phyloP scores from a whole-genome alignment of 202 grass and related monocot species.

The Musa balbisiana region DNA sequence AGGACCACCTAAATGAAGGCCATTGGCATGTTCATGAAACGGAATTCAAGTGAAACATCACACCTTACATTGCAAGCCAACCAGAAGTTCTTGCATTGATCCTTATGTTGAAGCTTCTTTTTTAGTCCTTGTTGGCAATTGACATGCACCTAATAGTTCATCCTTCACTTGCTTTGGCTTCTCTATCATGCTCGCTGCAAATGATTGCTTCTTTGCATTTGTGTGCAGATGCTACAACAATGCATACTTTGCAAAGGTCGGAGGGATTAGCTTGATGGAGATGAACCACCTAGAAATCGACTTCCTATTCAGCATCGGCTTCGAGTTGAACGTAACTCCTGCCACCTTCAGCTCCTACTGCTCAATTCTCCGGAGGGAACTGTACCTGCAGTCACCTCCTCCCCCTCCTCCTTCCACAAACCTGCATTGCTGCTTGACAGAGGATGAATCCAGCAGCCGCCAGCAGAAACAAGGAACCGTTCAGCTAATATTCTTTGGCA shows the following conservation, averaged over 20 bases:
- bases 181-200: too few relatives aligned
- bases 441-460: slow-evolving; percentile 14
- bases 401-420: not conserved
- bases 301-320: slow-evolving; percentile 57
- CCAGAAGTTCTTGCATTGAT: too few relatives aligned
- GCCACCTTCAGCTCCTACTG: slow-evolving; percentile 51
- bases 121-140: too few relatives aligned
- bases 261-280: slow-evolving; percentile 48
- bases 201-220: not conserved
- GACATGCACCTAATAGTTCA: too few relatives aligned
- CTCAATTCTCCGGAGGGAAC: slow-evolving; percentile 38
- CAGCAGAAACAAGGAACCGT: slow-evolving; percentile 2
- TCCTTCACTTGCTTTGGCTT: too few relatives aligned
- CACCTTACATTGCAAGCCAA: too few relatives aligned
- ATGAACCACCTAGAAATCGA: slow-evolving; percentile 67
- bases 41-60: too few relatives aligned
- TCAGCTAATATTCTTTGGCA: not conserved
- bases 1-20: too few relatives aligned
- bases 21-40: too few relatives aligned
- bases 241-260: slow-evolving; percentile 61
- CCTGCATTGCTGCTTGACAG: not conserved
- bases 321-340: slow-evolving; percentile 63
- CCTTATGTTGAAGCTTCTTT: too few relatives aligned
- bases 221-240: slow-evolving; percentile 55
- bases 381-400: slow-evolving; percentile 9